Evolutionary conservation across 345 rosid species (phyloP), one percentile per base, ranked within the genome.

Genomic region (Arabidopsis suecica): DNA sequence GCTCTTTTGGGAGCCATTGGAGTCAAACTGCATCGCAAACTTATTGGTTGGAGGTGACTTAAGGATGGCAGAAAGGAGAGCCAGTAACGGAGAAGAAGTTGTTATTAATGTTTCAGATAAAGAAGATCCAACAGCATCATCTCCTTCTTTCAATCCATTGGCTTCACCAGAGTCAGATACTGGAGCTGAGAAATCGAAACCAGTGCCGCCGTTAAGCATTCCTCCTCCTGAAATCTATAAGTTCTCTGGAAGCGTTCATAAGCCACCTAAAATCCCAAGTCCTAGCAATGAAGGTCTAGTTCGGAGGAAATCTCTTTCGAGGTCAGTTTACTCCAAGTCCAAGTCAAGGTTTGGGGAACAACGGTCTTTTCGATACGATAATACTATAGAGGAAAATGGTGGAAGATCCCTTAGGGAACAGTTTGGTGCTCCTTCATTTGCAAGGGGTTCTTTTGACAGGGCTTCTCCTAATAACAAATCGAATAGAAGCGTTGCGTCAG

Each of bases 321-420:
- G 90, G 82, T 88, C 96, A 7, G 77, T 63, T 61, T 84, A 80
- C 82, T 88, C 89, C 32, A 93, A 87, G 76, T 83, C 93, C n/a
- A 93, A 89, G 75, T 91, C 96, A 22, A 86, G 98, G 77, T 93
- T 93, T 65, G 93, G 83, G 12, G 93, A 86, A 37, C 96, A 84
- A 66, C 22, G 28, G 25, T 80, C 86, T n/a, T 78, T 30, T 37
- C 37, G 74, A 14, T 38, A 66, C 44, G 86, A 91, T 79, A 49
- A 75, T 40, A 61, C 55, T 51, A 50, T 42, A 34, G 93, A 88
- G 40, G 93, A 86, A 56, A 37, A 76, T 58, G 48, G 45, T 58
- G 76, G 74, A 30, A 73, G 32, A 2, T 28, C 58, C 22, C 70
- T 71, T 7, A 82, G 51, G 70, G 88, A 83, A 12, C 89, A 83